Base-by-base conservation (phyloP, 306 rosid genomes). In the Rosa lucieae region DNA sequence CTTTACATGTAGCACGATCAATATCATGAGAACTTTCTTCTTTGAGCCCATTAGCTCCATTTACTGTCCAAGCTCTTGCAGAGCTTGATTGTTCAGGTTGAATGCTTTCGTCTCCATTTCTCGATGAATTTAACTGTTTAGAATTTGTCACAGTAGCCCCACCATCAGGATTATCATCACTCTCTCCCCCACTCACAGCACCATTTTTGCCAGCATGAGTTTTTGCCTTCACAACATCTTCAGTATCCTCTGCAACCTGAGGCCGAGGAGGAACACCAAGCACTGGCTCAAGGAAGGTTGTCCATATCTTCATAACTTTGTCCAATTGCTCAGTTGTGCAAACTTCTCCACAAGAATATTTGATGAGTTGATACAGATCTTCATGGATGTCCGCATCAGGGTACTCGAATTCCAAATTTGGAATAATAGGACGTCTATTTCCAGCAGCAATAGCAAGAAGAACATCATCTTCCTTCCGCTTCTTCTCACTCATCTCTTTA, bases 371-470 rank as follows among this genome's bases (percentile, higher is more conserved):
- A 84, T 96, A 96, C 78, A 96, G 82, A 76, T 96, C 98, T 87
- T 96, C 98, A 76, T 96, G 99, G 79, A 96, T 89, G 76, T 85
- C 98, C 18, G 86, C 85, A 85, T 96, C 99, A 73, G 89, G 82
- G 84, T 89, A 96, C 83, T 88, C 90, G 79, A 88, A 96, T 81
- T 96, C 97, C 91, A 96, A 80, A 87, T 96, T 93, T 39, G 99
- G 94, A 88, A 88, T 86, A 70, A 96, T 88, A 37, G 97, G 96
- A 52, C 93, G 88, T 79, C 97, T 90, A 86, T 91, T 96, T 81
- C 98, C 97, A 75, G 98, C 98, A 77, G 99, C 99, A 77, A 90
- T 90, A 21, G 98, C 97, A 82, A 93, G 98, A 82, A 91, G 90
- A 82, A 96, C 96, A 32, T 96, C 93, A 86, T 96, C 99, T 87